These are phyloP conservation scores for Claviceps arundinis DNA, from an alignment of 2,329 filamentous ascomycete genomes.

Conservation along the genomic window DNA sequence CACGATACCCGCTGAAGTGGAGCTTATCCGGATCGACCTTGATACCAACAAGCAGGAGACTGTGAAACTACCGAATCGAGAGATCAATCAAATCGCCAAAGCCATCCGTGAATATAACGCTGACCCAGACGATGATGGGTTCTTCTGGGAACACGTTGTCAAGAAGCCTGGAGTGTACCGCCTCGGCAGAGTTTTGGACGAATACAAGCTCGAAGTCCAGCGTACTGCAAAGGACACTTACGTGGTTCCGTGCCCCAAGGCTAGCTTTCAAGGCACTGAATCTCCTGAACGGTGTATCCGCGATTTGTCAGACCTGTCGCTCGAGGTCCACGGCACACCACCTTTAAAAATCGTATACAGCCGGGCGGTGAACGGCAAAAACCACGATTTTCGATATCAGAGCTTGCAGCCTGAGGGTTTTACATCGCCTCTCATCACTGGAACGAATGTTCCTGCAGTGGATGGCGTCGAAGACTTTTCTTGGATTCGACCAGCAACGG, in stretches of 20 bases:
- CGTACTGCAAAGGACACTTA: conserved; percentile 63
- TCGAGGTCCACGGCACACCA: conserved; percentile 78
- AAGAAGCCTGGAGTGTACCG: conserved; percentile 84
- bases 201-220: conserved; percentile 88
- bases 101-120: conserved; percentile 52
- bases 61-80: conserved; percentile 59
- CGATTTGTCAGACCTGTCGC: conserved; percentile 71
- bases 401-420: conserved; percentile 85
- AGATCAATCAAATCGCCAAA: conserved; percentile 62
- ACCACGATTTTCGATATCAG: conserved; percentile 79
- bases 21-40: conserved; percentile 77
- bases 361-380: conserved; percentile 69
- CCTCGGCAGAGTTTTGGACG: conserved; percentile 73
- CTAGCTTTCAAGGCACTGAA: conserved; percentile 52
- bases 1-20: conserved; percentile 76
- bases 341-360: conserved; percentile 90
- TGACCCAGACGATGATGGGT: conserved; percentile 45
- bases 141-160: conserved; percentile 58
- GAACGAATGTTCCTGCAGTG: conserved; percentile 45
- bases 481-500: conserved; percentile 65
- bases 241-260: conserved; percentile 75
- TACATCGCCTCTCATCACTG: conserved; percentile 59
- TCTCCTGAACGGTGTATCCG: conserved; percentile 63
- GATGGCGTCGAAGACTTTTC: conserved; percentile 54
- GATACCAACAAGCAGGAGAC: conserved; percentile 69